These are phyloP conservation scores for Stephania japonica DNA, from an alignment of 164 flowering plant genomes.

Conservation along the genomic window DNA sequence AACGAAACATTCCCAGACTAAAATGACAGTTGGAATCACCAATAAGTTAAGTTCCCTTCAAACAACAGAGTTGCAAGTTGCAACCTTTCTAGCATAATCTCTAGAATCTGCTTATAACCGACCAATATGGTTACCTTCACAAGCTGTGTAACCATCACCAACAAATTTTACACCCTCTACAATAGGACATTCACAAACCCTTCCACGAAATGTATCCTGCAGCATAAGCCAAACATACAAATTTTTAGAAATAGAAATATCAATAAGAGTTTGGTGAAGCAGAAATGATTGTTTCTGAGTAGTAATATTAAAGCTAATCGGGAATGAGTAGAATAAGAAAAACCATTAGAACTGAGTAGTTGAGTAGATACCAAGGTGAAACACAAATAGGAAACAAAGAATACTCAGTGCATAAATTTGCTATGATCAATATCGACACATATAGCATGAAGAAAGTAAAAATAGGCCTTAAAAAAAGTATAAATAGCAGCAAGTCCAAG, in stretches of 20 bases:
- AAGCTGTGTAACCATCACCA: constrained; percentile 89
- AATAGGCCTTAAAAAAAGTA: too few relatives aligned
- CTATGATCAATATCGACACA: too few relatives aligned
- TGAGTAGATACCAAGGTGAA: background rate
- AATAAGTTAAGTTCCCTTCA: background rate
- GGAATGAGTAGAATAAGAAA: background rate
- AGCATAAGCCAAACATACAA: background rate
- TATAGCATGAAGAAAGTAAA: too few relatives aligned
- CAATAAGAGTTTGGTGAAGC: background rate
- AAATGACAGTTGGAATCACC: background rate
- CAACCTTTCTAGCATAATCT: background rate
- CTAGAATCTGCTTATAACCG: background rate
- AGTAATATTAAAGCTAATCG: background rate
- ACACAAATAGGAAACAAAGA: too few relatives aligned
- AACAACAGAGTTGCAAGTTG: background rate
- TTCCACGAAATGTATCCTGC: constrained; percentile 95
- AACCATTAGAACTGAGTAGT: background rate
- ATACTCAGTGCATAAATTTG: too few relatives aligned
- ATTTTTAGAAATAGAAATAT: background rate
- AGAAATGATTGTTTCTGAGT: background rate
- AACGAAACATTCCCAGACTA: background rate
- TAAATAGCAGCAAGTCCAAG: too few relatives aligned
- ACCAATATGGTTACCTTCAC: constrained; percentile 55
- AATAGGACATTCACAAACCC: constrained; percentile 89
- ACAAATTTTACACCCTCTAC: constrained; percentile 75